Evolutionary conservation across 192 early-diverging fungal genomes (phyloP).

Genomic region (Umbelopsis sp.): DNA sequence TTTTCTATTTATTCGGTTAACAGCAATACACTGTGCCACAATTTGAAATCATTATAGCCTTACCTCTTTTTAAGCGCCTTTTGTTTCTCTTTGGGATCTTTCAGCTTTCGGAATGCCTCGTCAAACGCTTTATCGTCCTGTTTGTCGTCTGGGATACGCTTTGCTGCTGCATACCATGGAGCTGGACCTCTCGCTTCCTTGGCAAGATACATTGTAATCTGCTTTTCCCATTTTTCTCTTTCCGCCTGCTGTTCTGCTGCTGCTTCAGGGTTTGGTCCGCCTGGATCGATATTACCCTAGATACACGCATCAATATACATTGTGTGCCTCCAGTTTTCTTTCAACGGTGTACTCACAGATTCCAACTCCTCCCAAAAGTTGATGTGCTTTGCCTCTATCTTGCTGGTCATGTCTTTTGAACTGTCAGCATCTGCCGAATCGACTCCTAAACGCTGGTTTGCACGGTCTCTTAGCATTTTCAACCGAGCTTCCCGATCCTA

Average conservation of each 20-base stretch:
- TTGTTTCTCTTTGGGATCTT: constrained; percentile 24
- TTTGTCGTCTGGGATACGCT: not conserved
- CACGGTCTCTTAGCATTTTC: not conserved
- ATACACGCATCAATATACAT: not conserved
- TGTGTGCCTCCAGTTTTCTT: not conserved
- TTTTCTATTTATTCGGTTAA: constrained; percentile 2
- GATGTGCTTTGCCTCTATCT: constrained; percentile 40
- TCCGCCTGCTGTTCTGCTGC: constrained; percentile 53
- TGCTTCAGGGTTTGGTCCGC: constrained; percentile 50
- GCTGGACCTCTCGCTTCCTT: constrained; percentile 36
- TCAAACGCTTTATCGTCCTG: constrained; percentile 17
- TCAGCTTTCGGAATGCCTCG: constrained; percentile 4
- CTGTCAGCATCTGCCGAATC: too few species aligned
- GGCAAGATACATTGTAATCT: constrained; percentile 71
- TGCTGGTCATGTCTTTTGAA: not conserved
- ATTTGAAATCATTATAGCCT: not conserved
- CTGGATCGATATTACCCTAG: not conserved
- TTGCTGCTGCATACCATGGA: constrained; percentile 34
- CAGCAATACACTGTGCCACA: not conserved
- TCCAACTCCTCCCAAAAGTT: constrained; percentile 64
- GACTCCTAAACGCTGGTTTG: not conserved
- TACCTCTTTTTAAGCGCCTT: not conserved
- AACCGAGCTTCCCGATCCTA: constrained; percentile 8
- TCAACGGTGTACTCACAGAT: constrained; percentile 30
- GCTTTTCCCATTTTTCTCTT: constrained; percentile 52